These are phyloP conservation scores for Lobosporangium transversale DNA, from an alignment of 192 early-diverging fungal genomes.

Conservation along the genomic window DNA sequence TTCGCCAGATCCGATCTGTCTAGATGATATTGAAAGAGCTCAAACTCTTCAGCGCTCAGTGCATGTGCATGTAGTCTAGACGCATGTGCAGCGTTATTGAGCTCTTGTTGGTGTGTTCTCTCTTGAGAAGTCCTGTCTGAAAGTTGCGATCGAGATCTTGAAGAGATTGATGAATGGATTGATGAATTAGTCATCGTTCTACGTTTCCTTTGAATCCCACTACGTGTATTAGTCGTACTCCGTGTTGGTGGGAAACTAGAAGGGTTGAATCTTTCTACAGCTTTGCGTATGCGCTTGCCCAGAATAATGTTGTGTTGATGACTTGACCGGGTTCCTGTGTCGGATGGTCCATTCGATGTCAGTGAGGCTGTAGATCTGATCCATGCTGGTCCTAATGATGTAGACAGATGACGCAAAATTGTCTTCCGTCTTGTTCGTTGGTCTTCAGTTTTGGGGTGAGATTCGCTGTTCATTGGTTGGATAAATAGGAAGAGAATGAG, in stretches of 20 bases:
- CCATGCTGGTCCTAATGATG: slow-evolving; percentile 39
- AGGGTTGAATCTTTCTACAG: slow-evolving; percentile 7
- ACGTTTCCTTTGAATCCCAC: not conserved
- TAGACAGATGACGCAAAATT: slow-evolving; percentile 18
- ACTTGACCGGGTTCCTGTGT: not conserved
- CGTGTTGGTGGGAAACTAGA: not conserved
- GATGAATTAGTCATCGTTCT: not conserved
- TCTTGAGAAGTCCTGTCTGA: slow-evolving; percentile 10
- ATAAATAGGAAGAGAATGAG: too few relatives aligned
- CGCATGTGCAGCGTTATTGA: slow-evolving; percentile 42
- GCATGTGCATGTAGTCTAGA: slow-evolving; percentile 38
- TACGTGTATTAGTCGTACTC: not conserved
- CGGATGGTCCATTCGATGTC: not conserved
- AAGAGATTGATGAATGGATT: not conserved
- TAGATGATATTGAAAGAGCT: slow-evolving; percentile 38
- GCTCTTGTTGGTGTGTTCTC: slow-evolving; percentile 14
- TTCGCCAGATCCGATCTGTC: slow-evolving; percentile 25
- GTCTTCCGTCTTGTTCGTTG: slow-evolving; percentile 12
- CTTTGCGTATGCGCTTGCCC: slow-evolving; percentile 13
- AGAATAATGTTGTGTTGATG: not conserved
- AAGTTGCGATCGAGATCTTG: not conserved
- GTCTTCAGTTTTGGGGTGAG: not conserved
- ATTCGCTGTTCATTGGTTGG: slow-evolving; percentile 17
- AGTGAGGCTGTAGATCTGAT: not conserved
- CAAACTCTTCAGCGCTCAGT: slow-evolving; percentile 32